Evolutionary conservation across 306 rosid genomes (phyloP).

Genomic region (Pyrus communis): DNA sequence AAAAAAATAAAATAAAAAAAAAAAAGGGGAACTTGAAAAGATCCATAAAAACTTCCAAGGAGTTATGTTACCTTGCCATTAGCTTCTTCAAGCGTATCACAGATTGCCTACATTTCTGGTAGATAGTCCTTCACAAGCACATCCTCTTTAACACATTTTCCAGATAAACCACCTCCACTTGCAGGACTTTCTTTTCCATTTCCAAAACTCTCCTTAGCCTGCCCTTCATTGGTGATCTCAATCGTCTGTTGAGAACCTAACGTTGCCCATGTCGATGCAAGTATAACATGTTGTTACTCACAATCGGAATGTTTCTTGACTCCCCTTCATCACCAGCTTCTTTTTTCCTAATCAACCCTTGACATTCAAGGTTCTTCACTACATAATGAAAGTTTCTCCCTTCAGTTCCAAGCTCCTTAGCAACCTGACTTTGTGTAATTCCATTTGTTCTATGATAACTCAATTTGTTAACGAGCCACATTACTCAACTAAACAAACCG

Average conservation of each 20-base stretch:
- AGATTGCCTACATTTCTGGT: conserved; percentile 66
- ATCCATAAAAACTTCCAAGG: neutral
- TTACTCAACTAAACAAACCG: conserved; percentile 13
- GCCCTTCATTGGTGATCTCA: conserved; percentile 50
- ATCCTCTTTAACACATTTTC: conserved; percentile 32
- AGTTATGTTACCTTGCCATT: conserved; percentile 53
- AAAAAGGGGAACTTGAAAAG: neutral
- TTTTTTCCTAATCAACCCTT: conserved; percentile 65
- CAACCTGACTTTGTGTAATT: conserved; percentile 67
- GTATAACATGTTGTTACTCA: conserved; percentile 69
- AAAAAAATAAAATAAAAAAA: too few species aligned
- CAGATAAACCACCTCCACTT: conserved; percentile 15
- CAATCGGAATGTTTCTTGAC: conserved; percentile 29
- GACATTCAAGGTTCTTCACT: conserved; percentile 65
- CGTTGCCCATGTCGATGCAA: conserved; percentile 63
- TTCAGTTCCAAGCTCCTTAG: conserved; percentile 55
- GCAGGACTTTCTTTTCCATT: conserved; percentile 15
- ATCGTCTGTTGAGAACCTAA: conserved; percentile 56
- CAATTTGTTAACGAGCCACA: neutral
- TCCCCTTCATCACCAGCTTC: conserved; percentile 40
- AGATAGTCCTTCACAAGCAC: conserved; percentile 61
- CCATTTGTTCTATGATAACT: conserved; percentile 45
- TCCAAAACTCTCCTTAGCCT: conserved; percentile 10
- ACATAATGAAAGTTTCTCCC: conserved; percentile 59
- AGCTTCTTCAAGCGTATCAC: conserved; percentile 65